These are phyloP conservation scores for Penicillium ucsense DNA, from an alignment of 495 filamentous ascomycete species.

Conservation along the genomic window DNA sequence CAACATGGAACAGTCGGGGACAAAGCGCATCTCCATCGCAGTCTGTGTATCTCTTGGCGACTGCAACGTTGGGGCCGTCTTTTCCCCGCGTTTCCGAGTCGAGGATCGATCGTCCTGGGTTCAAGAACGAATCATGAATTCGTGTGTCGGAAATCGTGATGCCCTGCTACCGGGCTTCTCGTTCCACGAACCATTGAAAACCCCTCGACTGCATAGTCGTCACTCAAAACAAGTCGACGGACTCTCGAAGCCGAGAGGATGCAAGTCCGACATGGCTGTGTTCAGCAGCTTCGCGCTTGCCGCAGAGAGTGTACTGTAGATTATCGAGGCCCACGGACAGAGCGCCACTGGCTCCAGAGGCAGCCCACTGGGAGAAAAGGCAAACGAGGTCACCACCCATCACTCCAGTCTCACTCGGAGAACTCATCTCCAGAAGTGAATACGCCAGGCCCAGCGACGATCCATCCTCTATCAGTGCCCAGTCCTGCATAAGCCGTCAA, in stretches of 20 bases:
- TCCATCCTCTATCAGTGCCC: not conserved
- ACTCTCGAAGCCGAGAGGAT: no score
- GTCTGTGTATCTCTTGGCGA: not conserved
- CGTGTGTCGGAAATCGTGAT: not conserved
- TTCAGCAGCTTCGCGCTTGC: no score
- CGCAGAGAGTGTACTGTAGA: no score
- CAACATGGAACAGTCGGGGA: not conserved
- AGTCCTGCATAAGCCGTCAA: slow-evolving; percentile 1
- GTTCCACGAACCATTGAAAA: slow-evolving; percentile 5
- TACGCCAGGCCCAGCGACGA: not conserved
- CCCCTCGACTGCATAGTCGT: not conserved
- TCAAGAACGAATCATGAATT: not conserved
- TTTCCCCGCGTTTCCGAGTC: slow-evolving; percentile 9
- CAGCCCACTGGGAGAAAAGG: no score
- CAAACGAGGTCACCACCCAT: no score
- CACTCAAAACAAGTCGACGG: no score
- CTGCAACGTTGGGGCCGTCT: slow-evolving; percentile 17
- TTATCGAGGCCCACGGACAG: no score
- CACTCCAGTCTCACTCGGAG: no score
- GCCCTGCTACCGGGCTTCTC: not conserved
- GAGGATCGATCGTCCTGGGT: not conserved
- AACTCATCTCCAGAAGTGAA: not conserved
- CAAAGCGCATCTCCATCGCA: not conserved
- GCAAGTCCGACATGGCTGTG: no score
- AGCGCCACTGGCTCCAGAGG: no score